A percentile compares a stretch with the other conserved stretches of the same genome.
phyloP scores from a whole-genome alignment of 495 filamentous ascomycete genomes.

The Chaetomium fimeti region DNA sequence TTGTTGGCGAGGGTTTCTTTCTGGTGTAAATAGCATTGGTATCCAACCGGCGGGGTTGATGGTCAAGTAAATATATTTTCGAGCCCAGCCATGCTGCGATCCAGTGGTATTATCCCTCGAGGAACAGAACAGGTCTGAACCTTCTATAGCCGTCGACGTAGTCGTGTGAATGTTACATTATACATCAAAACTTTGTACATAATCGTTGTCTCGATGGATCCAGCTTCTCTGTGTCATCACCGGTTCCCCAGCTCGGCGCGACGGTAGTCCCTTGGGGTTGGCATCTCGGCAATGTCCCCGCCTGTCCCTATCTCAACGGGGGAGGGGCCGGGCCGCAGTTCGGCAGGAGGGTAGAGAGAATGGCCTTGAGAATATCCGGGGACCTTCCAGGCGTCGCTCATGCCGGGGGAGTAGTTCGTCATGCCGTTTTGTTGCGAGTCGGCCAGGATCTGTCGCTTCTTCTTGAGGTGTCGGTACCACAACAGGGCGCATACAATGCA shows the following conservation, averaged over 20 bases:
- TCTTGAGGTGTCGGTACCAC: slow-evolving; percentile 4
- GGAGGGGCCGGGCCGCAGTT: neutral
- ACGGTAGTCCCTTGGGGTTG: neutral
- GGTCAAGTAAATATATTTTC: neutral
- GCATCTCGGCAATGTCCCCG: neutral
- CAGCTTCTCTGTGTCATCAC: neutral
- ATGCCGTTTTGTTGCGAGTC: neutral
- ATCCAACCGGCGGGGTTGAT: neutral
- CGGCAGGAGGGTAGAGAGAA: neutral
- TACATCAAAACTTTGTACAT: neutral
- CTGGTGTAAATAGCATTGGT: slow-evolving; percentile 7
- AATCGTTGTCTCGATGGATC: neutral
- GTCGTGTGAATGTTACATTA: neutral
- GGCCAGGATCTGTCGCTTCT: neutral
- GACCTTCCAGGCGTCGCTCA: neutral
- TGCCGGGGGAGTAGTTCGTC: neutral
- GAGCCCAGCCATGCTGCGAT: neutral
- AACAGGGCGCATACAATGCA: neutral
- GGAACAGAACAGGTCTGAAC: too few species aligned
- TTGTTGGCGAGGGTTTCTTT: neutral
- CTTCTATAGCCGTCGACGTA: neutral
- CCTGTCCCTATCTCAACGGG: neutral
- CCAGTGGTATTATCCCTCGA: too few species aligned
- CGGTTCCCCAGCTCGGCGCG: neutral
- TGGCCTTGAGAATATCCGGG: neutral